Percentiles rank a stretch among this genome's conserved stretches.
These are phyloP conservation scores for Kandelia obovata DNA, from an alignment of 345 rosid genomes.

Conservation along the genomic window DNA sequence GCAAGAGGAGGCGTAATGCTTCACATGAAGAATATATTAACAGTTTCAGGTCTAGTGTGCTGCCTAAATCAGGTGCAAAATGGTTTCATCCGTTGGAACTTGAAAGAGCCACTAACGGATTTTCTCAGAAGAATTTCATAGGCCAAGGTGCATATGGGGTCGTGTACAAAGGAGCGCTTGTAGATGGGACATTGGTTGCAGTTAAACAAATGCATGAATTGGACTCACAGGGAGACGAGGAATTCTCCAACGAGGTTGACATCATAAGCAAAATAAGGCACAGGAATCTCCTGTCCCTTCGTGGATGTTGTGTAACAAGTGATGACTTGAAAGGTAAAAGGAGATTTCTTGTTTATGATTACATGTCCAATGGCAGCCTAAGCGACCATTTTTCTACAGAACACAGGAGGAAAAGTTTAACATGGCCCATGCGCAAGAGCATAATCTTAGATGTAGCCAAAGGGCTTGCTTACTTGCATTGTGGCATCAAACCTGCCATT, in stretches of 20 bases:
- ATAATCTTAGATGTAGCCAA: slow-evolving; percentile 53
- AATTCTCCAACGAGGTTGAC: slow-evolving; percentile 61
- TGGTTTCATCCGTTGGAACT: slow-evolving; percentile 52
- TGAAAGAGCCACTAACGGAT: slow-evolving; percentile 47
- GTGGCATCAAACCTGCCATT: slow-evolving; percentile 54
- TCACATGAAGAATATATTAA: slow-evolving; percentile 33
- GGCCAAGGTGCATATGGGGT: slow-evolving; percentile 52
- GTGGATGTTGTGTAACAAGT: slow-evolving; percentile 61
- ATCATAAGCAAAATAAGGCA: slow-evolving; percentile 64
- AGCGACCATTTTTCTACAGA: slow-evolving; percentile 33
- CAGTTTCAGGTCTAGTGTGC: slow-evolving; percentile 34
- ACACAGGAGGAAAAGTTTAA: slow-evolving; percentile 19
- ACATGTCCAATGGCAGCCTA: slow-evolving; percentile 58
- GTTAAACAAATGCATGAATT: slow-evolving; percentile 47
- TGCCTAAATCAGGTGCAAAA: slow-evolving; percentile 50
- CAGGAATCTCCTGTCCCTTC: slow-evolving; percentile 53
- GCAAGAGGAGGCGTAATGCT: slow-evolving; percentile 29
- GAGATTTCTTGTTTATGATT: slow-evolving; percentile 54
- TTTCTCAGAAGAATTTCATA: slow-evolving; percentile 43
- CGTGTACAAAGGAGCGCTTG: slow-evolving; percentile 45
- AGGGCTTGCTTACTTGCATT: slow-evolving; percentile 57
- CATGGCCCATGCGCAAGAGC: slow-evolving; percentile 57
- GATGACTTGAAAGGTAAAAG: slow-evolving; percentile 38
- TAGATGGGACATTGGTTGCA: slow-evolving; percentile 50
- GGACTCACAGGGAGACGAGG: slow-evolving; percentile 50